Conservation (phyloP, 2,329 filamentous ascomycete species). For the Penicillium sp. region DNA sequence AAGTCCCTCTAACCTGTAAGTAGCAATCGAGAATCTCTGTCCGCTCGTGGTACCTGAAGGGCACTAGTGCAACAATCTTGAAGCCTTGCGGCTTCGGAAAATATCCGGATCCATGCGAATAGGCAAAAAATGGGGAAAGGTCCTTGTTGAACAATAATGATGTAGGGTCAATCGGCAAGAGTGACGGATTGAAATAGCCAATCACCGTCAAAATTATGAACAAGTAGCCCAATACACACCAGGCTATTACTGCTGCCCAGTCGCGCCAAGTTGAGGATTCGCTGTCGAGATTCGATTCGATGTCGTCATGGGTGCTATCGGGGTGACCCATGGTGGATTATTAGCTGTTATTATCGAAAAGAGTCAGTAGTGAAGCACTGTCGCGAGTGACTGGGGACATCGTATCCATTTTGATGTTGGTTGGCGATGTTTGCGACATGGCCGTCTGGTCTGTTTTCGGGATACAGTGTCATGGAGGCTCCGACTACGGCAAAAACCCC, state of each 20-base stretch:
- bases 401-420: background rate
- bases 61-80: slow-evolving; percentile 42
- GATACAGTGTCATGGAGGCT: background rate
- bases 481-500: background rate
- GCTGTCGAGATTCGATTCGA: slow-evolving; percentile 19
- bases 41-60: slow-evolving; percentile 34
- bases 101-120: slow-evolving; percentile 24
- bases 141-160: slow-evolving; percentile 22
- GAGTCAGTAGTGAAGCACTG: background rate
- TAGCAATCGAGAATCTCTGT: slow-evolving; percentile 46
- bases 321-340: slow-evolving; percentile 22
- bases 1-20: slow-evolving; percentile 30
- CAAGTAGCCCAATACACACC: slow-evolving; percentile 24
- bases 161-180: slow-evolving; percentile 20
- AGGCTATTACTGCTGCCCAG: slow-evolving; percentile 20
- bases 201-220: slow-evolving; percentile 24
- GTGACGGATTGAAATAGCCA: slow-evolving; percentile 19
- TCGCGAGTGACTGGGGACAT: background rate
- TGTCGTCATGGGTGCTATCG: slow-evolving; percentile 17
- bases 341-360: background rate
- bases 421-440: background rate
- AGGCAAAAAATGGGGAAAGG: slow-evolving; percentile 31
- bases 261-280: slow-evolving; percentile 17
- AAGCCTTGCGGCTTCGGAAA: slow-evolving; percentile 37
- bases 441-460: slow-evolving; percentile 10